A percentile compares a stretch with the other conserved stretches of the same genome.
Evolutionary conservation across 1,139 yeast genomes (phyloP).

Genomic region (Pichia terricola): DNA sequence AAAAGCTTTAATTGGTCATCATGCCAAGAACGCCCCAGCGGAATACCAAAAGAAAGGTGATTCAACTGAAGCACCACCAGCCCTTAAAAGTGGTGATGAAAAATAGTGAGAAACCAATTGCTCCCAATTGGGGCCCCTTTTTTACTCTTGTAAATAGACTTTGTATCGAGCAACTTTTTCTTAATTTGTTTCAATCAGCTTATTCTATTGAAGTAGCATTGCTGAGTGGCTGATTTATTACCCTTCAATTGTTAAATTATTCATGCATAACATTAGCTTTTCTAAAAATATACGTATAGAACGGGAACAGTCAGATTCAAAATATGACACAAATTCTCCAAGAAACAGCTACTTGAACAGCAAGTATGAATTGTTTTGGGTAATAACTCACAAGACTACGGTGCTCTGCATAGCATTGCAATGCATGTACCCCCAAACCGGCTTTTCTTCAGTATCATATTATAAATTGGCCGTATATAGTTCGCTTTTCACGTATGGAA

Average conservation of each 20-base stretch:
- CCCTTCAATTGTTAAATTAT: too few species aligned
- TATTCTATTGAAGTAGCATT: too few species aligned
- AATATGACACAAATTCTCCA: too few species aligned
- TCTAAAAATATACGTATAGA: too few species aligned
- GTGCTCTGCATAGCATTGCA: neutral
- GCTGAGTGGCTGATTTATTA: too few species aligned
- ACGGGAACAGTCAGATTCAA: too few species aligned
- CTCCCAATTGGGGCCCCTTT: neutral
- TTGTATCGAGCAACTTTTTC: too few species aligned
- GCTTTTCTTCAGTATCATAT: too few species aligned
- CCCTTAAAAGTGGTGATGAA: neutral
- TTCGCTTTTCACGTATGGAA: constrained; percentile 26
- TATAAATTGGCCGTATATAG: constrained; percentile 16
- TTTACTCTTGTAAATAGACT: neutral
- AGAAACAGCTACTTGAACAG: constrained; percentile 1
- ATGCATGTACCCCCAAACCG: too few species aligned
- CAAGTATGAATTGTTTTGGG: constrained; percentile 5
- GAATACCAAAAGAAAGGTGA: constrained; percentile 21
- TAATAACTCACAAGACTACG: constrained; percentile 1
- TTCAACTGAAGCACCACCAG: constrained; percentile 7
- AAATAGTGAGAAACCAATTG: neutral
- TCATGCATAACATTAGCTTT: too few species aligned
- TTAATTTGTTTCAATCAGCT: too few species aligned
- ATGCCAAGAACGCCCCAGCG: constrained; percentile 56
- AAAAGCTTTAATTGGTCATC: constrained; percentile 43